A percentile compares a stretch with the other conserved stretches of the same genome.
phyloP scores from a whole-genome alignment of 108 stramenopile species.

The Seminavis robusta region DNA sequence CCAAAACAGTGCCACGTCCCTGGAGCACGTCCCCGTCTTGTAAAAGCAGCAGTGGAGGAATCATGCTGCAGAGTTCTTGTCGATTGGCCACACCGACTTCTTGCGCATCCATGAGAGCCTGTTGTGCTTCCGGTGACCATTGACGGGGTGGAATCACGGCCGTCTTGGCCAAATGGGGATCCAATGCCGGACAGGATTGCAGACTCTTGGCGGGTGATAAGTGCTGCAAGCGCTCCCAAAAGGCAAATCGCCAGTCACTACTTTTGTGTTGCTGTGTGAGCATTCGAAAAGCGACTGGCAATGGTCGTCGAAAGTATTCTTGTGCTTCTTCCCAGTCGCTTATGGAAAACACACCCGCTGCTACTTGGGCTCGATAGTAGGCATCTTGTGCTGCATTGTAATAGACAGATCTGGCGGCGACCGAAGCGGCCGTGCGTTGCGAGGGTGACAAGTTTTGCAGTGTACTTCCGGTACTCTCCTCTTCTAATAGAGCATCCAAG shows the following conservation, averaged over 20 bases:
- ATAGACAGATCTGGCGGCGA: not conserved
- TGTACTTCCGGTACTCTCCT: not conserved
- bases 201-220: not conserved
- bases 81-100: conserved; percentile 17
- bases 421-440: conserved; percentile 5
- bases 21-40: conserved; percentile 9
- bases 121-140: not conserved
- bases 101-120: conserved; percentile 9
- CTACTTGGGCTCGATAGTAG: conserved; percentile 8
- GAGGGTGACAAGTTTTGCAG: not conserved
- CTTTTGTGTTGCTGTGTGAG: not conserved
- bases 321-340: conserved; percentile 2
- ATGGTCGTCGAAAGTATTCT: conserved; percentile 4
- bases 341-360: not conserved
- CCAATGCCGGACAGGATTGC: not conserved
- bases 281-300: conserved; percentile 9
- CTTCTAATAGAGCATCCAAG: not conserved
- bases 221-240: not conserved
- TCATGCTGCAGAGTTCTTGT: conserved; percentile 64
- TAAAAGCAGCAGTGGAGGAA: conserved; percentile 39
- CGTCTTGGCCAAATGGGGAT: not conserved
- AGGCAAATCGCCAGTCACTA: not conserved
- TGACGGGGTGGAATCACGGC: not conserved
- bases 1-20: conserved; percentile 35
- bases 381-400: conserved; percentile 6